Percentiles rank a stretch among this genome's conserved stretches.
These are phyloP conservation scores for Hypomyces rosellus DNA, from an alignment of 2,329 filamentous ascomycete genomes.

Conservation along the genomic window DNA sequence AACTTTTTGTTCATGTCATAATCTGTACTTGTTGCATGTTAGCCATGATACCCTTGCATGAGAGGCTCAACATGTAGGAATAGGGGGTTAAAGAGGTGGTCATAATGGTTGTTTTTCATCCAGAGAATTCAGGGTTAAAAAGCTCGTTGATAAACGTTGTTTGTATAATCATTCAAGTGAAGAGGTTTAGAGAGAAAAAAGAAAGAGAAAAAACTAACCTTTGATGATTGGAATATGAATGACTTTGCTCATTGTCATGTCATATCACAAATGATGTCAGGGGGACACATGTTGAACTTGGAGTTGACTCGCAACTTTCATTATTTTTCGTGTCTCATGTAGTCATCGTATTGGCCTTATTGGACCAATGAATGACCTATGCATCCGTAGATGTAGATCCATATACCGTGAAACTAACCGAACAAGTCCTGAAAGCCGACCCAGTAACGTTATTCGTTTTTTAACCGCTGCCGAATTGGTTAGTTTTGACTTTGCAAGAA, in stretches of 20 bases:
- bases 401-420: slow-evolving; percentile 39
- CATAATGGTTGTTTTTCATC: slow-evolving; percentile 50
- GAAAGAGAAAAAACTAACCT: slow-evolving; percentile 38
- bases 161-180: slow-evolving; percentile 46
- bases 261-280: background rate
- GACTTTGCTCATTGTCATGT: slow-evolving; percentile 2
- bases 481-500: slow-evolving; percentile 24
- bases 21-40: slow-evolving; percentile 20
- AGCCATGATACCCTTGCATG: slow-evolving; percentile 33
- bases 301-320: slow-evolving; percentile 19
- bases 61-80: slow-evolving; percentile 16
- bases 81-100: slow-evolving; percentile 31
- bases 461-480: slow-evolving; percentile 45
- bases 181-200: slow-evolving; percentile 16
- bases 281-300: background rate
- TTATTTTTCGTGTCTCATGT: slow-evolving; percentile 25
- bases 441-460: slow-evolving; percentile 35
- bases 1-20: no score
- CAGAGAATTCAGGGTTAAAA: slow-evolving; percentile 62
- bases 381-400: slow-evolving; percentile 34
- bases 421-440: slow-evolving; percentile 33
- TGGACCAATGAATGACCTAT: slow-evolving; percentile 45
- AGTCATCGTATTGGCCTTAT: slow-evolving; percentile 28
- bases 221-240: slow-evolving; percentile 13
- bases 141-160: slow-evolving; percentile 52